phyloP scores from a whole-genome alignment of 371 early-diverging fungal species.

The Conidiobolus incongruus region DNA sequence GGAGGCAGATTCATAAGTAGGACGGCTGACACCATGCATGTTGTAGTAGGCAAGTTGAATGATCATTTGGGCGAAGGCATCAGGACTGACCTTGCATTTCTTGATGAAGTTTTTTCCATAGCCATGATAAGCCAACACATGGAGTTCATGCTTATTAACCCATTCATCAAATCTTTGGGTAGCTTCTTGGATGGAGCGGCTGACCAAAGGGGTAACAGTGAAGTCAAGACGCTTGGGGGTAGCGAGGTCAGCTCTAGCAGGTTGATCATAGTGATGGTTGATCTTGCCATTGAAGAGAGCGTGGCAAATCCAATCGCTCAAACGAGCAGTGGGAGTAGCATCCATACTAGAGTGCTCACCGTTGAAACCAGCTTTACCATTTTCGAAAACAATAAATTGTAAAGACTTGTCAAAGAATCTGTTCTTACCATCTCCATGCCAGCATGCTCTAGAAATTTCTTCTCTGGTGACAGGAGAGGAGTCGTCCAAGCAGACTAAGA shows the following conservation, averaged over 20 bases:
- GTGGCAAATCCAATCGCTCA: constrained; percentile 24
- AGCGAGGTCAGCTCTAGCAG: constrained; percentile 24
- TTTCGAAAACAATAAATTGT: constrained; percentile 85
- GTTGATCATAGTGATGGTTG: constrained; percentile 27
- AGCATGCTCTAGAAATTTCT: constrained; percentile 54
- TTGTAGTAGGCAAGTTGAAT: constrained; percentile 89
- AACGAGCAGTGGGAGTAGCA: constrained; percentile 69
- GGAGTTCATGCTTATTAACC: constrained; percentile 51
- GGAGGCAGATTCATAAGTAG: constrained; percentile 86
- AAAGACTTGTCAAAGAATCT: constrained; percentile 83
- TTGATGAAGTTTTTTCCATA: constrained; percentile 87
- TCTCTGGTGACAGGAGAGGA: constrained; percentile 58
- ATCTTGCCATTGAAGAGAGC: constrained; percentile 25
- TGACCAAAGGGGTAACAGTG: constrained; percentile 24
- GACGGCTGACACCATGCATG: constrained; percentile 45
- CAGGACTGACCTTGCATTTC: constrained; percentile 65
- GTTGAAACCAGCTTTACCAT: constrained; percentile 86
- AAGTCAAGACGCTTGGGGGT: constrained; percentile 43
- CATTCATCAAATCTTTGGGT: constrained; percentile 40
- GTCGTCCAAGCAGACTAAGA: constrained; percentile 76
- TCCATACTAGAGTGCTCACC: constrained; percentile 96
- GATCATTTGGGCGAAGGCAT: constrained; percentile 86
- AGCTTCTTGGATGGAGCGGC: constrained; percentile 29
- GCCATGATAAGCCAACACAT: constrained; percentile 51
- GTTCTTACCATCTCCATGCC: constrained; percentile 88